Percentiles rank a stretch among this genome's conserved stretches.
Evolutionary conservation across 768 basidiomycete genomes (phyloP).

Genomic region (Lactifluus piperatus): DNA sequence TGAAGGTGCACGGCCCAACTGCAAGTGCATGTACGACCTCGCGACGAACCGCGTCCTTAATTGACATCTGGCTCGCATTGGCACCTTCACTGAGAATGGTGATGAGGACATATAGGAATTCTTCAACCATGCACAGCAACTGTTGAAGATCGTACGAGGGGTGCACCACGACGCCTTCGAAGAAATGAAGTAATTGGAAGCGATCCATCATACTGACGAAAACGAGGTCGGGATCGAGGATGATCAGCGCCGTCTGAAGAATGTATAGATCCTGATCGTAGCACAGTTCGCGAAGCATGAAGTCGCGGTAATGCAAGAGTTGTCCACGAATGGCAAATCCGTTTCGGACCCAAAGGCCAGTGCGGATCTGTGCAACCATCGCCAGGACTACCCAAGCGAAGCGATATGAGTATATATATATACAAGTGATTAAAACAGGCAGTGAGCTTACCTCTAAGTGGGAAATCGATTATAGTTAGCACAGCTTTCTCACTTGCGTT

Average conservation of each 20-base stretch:
- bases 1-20: constrained; percentile 79
- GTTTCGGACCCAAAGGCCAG: constrained; percentile 96
- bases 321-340: constrained; percentile 94
- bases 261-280: constrained; percentile 94
- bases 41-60: constrained; percentile 56
- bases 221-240: constrained; percentile 70
- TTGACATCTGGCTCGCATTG: constrained; percentile 58
- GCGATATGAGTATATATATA: not conserved
- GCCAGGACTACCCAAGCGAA: constrained; percentile 51
- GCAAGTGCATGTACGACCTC: constrained; percentile 90
- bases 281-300: constrained; percentile 89
- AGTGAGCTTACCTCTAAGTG: constrained; percentile 62
- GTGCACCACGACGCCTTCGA: constrained; percentile 55
- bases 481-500: constrained; percentile 60
- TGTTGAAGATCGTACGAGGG: constrained; percentile 60
- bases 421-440: not conserved
- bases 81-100: constrained; percentile 78
- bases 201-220: constrained; percentile 85
- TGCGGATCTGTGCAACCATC: constrained; percentile 91
- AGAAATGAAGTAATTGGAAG: constrained; percentile 75
- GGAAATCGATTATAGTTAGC: constrained; percentile 77
- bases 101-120: constrained; percentile 81
- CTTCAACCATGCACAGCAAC: constrained; percentile 81
- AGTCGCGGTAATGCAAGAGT: constrained; percentile 91
- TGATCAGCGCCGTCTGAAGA: constrained; percentile 74